phyloP scores from a whole-genome alignment of 768 basidiomycete genomes.

The Tephrocybe sp. region DNA sequence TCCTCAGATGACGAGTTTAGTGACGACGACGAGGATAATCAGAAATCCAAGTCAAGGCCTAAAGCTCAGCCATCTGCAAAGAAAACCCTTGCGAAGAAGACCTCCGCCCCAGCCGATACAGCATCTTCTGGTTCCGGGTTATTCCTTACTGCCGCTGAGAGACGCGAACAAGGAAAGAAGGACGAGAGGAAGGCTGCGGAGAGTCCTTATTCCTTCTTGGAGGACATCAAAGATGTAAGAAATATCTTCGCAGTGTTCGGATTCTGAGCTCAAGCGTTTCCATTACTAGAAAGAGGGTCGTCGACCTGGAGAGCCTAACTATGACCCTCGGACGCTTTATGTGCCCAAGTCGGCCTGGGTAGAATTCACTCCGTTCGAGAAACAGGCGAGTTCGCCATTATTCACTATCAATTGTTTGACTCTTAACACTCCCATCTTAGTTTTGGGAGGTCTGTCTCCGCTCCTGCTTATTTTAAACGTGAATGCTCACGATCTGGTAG shows the following conservation, averaged over 20 bases:
- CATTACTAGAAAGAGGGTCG: slow-evolving; percentile 71
- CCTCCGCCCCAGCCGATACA: slow-evolving; percentile 14
- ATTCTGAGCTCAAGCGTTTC: background rate
- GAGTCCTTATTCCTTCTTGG: slow-evolving; percentile 73
- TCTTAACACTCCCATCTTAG: slow-evolving; percentile 30
- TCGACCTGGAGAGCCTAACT: slow-evolving; percentile 77
- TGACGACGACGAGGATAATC: slow-evolving; percentile 36
- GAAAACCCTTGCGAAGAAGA: slow-evolving; percentile 25
- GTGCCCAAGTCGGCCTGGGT: slow-evolving; percentile 79
- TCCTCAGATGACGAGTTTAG: slow-evolving; percentile 37
- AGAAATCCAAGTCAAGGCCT: slow-evolving; percentile 37
- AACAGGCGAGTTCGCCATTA: slow-evolving; percentile 50
- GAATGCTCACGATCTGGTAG: slow-evolving; percentile 29
- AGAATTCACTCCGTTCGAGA: slow-evolving; percentile 93
- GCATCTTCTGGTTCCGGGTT: slow-evolving; percentile 30
- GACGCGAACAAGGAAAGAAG: slow-evolving; percentile 72
- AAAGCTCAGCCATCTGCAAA: slow-evolving; percentile 27
- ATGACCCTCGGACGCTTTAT: slow-evolving; percentile 87
- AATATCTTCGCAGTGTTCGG: background rate
- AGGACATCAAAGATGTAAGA: slow-evolving; percentile 69
- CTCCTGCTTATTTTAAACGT: background rate
- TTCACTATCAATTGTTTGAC: background rate
- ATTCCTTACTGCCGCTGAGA: slow-evolving; percentile 86
- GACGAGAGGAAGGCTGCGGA: slow-evolving; percentile 81
- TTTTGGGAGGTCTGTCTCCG: slow-evolving; percentile 66